Percentiles rank a stretch among this genome's conserved stretches.
Evolutionary conservation across 306 rosid species (phyloP).

Genomic region (Lablab purpureus): DNA sequence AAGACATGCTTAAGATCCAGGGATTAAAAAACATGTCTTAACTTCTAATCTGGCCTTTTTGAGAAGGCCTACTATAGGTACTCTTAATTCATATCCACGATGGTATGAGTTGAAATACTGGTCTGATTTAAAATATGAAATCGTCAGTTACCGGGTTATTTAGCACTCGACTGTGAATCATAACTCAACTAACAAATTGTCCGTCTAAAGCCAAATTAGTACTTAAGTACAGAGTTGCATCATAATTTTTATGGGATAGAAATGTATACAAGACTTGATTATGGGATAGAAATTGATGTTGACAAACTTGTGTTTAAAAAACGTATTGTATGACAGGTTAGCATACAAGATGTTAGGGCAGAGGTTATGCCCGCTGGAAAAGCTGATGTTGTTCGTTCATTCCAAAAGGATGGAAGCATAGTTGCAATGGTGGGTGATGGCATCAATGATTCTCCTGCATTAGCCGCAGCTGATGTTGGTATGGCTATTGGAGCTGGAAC

Average conservation of each 20-base stretch:
- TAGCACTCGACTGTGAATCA: conserved; percentile 33
- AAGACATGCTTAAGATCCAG: background rate
- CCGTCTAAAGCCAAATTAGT: conserved; percentile 21
- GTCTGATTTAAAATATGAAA: background rate
- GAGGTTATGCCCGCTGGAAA: conserved; percentile 99
- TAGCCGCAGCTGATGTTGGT: conserved; percentile 95
- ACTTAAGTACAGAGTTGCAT: conserved; percentile 8
- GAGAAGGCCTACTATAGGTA: conserved; percentile 24
- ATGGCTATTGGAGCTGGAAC: conserved; percentile 99
- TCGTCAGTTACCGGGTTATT: conserved; percentile 21
- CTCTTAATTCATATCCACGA: conserved; percentile 21
- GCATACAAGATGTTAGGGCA: conserved; percentile 86
- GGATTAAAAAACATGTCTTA: conserved; percentile 17
- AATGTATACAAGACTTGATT: background rate
- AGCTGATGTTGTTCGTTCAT: conserved; percentile 77
- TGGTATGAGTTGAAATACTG: conserved; percentile 18
- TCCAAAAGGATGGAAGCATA: conserved; percentile 81
- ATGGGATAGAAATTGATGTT: conserved; percentile 21
- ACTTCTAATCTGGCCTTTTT: conserved; percentile 27
- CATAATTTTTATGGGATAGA: conserved; percentile 35
- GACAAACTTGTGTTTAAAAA: conserved; percentile 12
- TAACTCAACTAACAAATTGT: background rate
- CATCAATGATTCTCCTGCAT: conserved; percentile 94
- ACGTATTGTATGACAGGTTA: conserved; percentile 68
- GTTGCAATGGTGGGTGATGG: conserved; percentile 99